Percentiles rank a stretch among this genome's conserved stretches.
These are phyloP conservation scores for Tanacetum coccineum DNA, from an alignment of 129 eudicot genomes.

Conservation along the genomic window DNA sequence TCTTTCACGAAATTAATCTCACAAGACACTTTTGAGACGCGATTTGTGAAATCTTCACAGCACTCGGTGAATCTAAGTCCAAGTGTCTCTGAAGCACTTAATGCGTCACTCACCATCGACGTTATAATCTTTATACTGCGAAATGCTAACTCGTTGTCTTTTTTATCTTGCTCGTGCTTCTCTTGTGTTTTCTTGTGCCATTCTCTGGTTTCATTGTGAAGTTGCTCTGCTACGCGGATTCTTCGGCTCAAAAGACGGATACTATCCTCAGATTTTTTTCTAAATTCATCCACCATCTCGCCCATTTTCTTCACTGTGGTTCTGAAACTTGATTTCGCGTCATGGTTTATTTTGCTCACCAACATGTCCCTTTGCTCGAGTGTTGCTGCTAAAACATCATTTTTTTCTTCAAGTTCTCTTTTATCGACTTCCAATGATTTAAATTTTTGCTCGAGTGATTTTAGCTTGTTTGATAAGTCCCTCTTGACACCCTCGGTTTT, in stretches of 20 bases:
- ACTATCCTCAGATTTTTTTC: slow-evolving; percentile 63
- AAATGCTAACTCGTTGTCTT: slow-evolving; percentile 31
- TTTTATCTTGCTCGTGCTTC: slow-evolving; percentile 41
- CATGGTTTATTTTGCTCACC: slow-evolving; percentile 34
- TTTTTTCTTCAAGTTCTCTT: slow-evolving; percentile 32
- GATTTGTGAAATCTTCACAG: slow-evolving; percentile 42
- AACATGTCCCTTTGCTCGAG: slow-evolving; percentile 32
- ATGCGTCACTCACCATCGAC: slow-evolving; percentile 35
- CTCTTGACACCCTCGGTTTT: slow-evolving; percentile 35
- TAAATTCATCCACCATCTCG: slow-evolving; percentile 61
- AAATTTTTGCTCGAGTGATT: slow-evolving; percentile 26
- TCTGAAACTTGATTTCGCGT: slow-evolving; percentile 31
- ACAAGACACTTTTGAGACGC: slow-evolving; percentile 60
- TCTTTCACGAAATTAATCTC: slow-evolving; percentile 57
- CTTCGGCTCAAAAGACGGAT: slow-evolving; percentile 59
- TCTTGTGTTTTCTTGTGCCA: slow-evolving; percentile 48
- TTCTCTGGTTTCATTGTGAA: slow-evolving; percentile 64
- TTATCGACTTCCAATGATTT: slow-evolving; percentile 34
- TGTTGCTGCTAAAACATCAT: slow-evolving; percentile 25
- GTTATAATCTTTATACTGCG: slow-evolving; percentile 39
- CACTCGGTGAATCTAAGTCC: slow-evolving; percentile 43
- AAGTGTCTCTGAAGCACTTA: slow-evolving; percentile 38
- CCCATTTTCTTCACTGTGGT: slow-evolving; percentile 57
- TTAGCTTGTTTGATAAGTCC: slow-evolving; percentile 39
- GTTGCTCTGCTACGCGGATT: slow-evolving; percentile 79